Percentiles rank a stretch among this genome's conserved stretches.
Conservation (phyloP, 2,329 filamentous ascomycete species). For the Alternaria atra region DNA sequence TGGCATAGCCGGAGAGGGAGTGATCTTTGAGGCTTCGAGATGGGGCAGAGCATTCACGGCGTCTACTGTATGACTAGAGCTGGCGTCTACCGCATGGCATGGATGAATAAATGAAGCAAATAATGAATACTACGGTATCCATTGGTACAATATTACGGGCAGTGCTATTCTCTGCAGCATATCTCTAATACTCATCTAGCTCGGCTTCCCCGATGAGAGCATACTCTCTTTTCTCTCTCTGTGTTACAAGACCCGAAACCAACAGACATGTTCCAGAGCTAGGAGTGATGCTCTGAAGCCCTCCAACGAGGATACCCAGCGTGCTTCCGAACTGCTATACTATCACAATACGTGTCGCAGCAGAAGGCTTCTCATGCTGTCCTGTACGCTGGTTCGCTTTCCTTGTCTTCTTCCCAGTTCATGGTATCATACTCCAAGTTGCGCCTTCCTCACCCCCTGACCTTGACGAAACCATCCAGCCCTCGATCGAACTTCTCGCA, state of each 20-base stretch:
- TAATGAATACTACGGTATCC: slow-evolving; percentile 17
- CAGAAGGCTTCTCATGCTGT: background rate
- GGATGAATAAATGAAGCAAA: slow-evolving; percentile 27
- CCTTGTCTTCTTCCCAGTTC: background rate
- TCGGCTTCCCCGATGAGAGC: background rate
- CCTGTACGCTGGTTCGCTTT: background rate
- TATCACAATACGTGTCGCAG: background rate
- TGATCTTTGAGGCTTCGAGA: slow-evolving; percentile 9
- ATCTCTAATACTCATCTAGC: background rate
- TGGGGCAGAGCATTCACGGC: slow-evolving; percentile 42
- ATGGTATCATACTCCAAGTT: background rate
- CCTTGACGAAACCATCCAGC: slow-evolving; percentile 79
- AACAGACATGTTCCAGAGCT: background rate
- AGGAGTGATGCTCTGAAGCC: background rate
- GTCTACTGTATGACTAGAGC: slow-evolving; percentile 37
- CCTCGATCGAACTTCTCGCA: slow-evolving; percentile 95
- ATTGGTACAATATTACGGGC: background rate
- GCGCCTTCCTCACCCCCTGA: slow-evolving; percentile 38
- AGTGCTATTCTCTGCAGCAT: background rate
- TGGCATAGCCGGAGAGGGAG: slow-evolving; percentile 1
- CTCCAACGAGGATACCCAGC: background rate
- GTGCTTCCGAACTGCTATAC: background rate
- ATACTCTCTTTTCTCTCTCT: background rate
- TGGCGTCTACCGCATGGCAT: slow-evolving; percentile 27
- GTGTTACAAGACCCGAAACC: background rate